Evolutionary conservation across 176 grass and related monocot species (phyloP), one percentile per base, ranked within the genome.

Genomic region (Rhynchospora tenuis): DNA sequence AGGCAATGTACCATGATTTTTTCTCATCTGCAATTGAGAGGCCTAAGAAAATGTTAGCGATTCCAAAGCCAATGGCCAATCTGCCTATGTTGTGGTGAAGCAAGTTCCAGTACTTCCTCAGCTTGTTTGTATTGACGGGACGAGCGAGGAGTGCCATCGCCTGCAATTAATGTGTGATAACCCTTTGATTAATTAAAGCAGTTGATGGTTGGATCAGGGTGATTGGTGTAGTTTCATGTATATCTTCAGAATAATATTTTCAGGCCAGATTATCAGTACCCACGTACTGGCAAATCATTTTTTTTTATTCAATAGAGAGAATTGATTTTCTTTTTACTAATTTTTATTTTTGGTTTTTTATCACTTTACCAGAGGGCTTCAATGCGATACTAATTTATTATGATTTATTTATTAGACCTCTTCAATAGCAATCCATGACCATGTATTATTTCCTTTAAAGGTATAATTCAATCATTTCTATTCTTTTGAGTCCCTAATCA

Each of bases 41-140:
- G 29, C 95, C 95, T 47, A 93, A 90, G 89, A 94, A 98, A 76
- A 93, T 73, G 87, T 98, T 94, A 63, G 52, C 85, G 15, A 90
- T 82, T 52, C 85, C 85, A 9, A 85, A 81, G n/a, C 84, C 64
- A 57, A 94, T 90, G 0, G 85, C 82, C 58, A 76, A 79, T 23
- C 95, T 78, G 1, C 95, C 95, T 29, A 93, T 73, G 84, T 84
- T 89, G 89, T 94, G 92, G 89, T 98, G 95, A 79, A 89, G 90
- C 89, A 85, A 93, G 81, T 98, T 98, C 95, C 95, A 98, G 87
- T 88, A 93, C 84, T 86, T 90, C 4, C 95, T 84, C 42, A 86
- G 87, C 87, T 98, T 98, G 20, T 90, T 89, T 47, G 81, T 80
- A 86, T 86, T 91, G 27, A 88, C 84, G 20, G 95, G 95, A 52